Base-by-base conservation (phyloP, 2,329 filamentous ascomycete genomes). In the Didymella keratinophila region DNA sequence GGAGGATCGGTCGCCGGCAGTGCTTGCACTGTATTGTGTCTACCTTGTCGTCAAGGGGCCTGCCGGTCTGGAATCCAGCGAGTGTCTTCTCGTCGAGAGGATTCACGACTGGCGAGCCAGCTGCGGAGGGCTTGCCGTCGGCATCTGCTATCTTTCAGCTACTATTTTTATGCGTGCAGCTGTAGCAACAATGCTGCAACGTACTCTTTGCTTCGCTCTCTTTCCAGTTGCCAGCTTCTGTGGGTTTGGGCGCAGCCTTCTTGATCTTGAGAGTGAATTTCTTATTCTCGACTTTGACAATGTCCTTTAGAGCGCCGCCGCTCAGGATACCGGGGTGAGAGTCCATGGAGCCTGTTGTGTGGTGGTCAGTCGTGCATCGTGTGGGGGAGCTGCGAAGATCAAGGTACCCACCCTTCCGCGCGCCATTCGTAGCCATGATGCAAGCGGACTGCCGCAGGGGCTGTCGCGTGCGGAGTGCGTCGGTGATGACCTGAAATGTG, bases 1-100 rank as follows among this genome's bases (percentile, higher is more conserved):
- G 90, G 14, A 95, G 82, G 12, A 97, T 86, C 50, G 90, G 90
- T 70, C 96, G 93, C 78, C 95, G 97, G 80, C 94, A 99, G 75
- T 96, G 92, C 75, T 95, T 97, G 84, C 94, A 99, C 66, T 81
- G 78, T 49, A 95, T 88, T 10, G 92, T 84, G 63, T 96, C 92
- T 11, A 90, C 86, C 56, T 83, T 83, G 71, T 97, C 93, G 68
- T 93, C 89, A 66, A 96, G 84, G 0, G 93, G 92, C 57, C 89
- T 87, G 61, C 92, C 92, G 45, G 89, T 93, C 4, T 87, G 83
- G 76, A 97, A 97, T 4, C 90, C 90, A 60, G 92, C 87, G 67
- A 90, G 86, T 14, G 91, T 87, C 61, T 83, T 86, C 60, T 93
- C 88, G 69, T 96, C 91, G 50, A 97, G 84, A 52, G 87, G 85